phyloP scores from a whole-genome alignment of 345 rosid species.

The Hypericum androsaemum region DNA sequence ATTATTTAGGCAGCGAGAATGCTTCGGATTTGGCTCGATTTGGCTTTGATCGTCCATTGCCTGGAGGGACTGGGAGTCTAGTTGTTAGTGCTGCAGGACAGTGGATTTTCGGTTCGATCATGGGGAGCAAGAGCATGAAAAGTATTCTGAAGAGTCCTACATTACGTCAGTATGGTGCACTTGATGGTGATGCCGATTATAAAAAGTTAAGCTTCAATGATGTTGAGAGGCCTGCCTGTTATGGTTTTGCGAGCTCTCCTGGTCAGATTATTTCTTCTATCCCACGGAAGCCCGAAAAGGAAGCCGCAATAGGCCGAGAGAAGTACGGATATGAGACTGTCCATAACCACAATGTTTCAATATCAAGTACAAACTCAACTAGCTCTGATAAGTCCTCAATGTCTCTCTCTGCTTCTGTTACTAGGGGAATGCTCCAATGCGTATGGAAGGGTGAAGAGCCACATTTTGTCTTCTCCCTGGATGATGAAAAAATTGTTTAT shows the following conservation, averaged over 20 bases:
- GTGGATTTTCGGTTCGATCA: conserved; percentile 54
- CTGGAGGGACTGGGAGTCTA: conserved; percentile 35
- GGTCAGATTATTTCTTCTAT: conserved; percentile 27
- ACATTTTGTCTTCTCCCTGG: conserved; percentile 68
- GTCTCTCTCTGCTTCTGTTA: conserved; percentile 34
- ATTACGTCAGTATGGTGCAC: conserved; percentile 31
- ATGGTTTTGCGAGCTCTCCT: conserved; percentile 30
- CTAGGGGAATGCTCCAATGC: conserved; percentile 71
- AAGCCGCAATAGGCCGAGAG: conserved; percentile 9
- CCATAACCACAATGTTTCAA: conserved; percentile 26
- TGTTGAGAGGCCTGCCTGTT: conserved; percentile 28
- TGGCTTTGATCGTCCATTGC: conserved; percentile 43
- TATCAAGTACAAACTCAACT: conserved; percentile 43
- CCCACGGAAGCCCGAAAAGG: conserved; percentile 19
- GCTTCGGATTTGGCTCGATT: conserved; percentile 28
- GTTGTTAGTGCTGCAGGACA: conserved; percentile 37
- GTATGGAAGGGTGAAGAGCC: conserved; percentile 61
- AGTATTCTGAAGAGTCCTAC: conserved; percentile 54
- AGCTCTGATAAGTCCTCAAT: conserved; percentile 41
- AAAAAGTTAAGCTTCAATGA: conserved; percentile 19
- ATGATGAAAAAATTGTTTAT: conserved; percentile 54
- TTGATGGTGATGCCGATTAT: conserved; percentile 23
- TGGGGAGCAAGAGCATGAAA: conserved; percentile 62
- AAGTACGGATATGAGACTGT: conserved; percentile 20
- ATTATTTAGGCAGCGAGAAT: conserved; percentile 23